These are phyloP conservation scores for Piedraia hortae DNA, from an alignment of 2,329 filamentous ascomycete genomes.

Conservation along the genomic window DNA sequence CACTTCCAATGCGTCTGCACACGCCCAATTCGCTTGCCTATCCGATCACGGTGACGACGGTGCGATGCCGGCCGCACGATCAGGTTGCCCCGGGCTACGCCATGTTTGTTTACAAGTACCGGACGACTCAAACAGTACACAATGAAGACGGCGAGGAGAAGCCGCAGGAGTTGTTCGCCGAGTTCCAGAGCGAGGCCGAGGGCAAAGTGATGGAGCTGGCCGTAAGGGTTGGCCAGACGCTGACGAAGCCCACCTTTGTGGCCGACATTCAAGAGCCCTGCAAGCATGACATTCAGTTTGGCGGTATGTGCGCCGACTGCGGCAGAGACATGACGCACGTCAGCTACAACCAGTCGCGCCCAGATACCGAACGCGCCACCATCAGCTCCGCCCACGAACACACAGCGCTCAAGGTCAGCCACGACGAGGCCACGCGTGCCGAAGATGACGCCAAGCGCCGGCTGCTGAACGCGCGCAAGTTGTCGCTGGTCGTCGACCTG, in stretches of 20 bases:
- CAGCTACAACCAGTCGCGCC: constrained; percentile 46
- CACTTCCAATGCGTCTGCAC: constrained; percentile 19
- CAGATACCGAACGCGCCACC: constrained; percentile 60
- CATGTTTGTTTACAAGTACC: constrained; percentile 69
- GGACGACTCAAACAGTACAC: constrained; percentile 35
- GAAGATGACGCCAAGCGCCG: constrained; percentile 71
- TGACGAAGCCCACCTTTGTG: constrained; percentile 26
- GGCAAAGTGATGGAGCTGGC: constrained; percentile 55
- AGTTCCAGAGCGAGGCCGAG: constrained; percentile 63
- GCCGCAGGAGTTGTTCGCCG: constrained; percentile 43
- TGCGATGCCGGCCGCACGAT: constrained; percentile 53
- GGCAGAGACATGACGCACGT: constrained; percentile 76
- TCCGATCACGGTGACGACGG: constrained; percentile 70
- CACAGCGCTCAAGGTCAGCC: constrained; percentile 59
- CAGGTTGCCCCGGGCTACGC: constrained; percentile 46
- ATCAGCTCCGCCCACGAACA: constrained; percentile 93
- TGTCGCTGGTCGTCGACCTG: constrained; percentile 84
- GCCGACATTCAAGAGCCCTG: constrained; percentile 76
- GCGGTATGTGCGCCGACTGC: constrained; percentile 71
- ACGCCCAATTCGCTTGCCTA: constrained; percentile 40
- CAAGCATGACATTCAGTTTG: constrained; percentile 70
- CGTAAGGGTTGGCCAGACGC: constrained; percentile 35
- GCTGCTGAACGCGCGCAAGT: constrained; percentile 51
- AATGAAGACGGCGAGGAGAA: constrained; percentile 48
- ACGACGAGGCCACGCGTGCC: constrained; percentile 48